These are phyloP conservation scores for Wilhelminamyces savonicus DNA, from an alignment of 805 yeast genomes.

Conservation along the genomic window DNA sequence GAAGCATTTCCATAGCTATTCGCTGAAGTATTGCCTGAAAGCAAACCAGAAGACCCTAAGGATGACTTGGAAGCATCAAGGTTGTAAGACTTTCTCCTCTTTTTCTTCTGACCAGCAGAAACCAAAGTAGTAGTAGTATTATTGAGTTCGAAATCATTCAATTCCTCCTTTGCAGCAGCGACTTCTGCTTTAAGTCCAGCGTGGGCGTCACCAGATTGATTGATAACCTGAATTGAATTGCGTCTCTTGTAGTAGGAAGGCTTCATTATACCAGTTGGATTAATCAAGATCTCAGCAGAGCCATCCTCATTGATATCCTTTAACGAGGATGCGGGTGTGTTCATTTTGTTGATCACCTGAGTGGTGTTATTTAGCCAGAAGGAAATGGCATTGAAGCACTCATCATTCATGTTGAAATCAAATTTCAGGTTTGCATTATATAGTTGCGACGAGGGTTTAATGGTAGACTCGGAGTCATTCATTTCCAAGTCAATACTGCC, in stretches of 20 bases:
- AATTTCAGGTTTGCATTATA: not conserved
- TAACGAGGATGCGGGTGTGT: too few species aligned
- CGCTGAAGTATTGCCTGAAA: not conserved
- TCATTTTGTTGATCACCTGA: slow-evolving; percentile 5
- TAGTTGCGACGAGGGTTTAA: not conserved
- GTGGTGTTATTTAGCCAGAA: slow-evolving; percentile 24
- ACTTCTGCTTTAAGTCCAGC: too few species aligned
- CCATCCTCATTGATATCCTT: slow-evolving; percentile 5
- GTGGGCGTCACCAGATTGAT: too few species aligned
- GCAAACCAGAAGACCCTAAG: not conserved
- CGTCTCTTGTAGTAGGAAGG: slow-evolving; percentile 9
- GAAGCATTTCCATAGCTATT: not conserved
- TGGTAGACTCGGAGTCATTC: not conserved
- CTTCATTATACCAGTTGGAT: slow-evolving; percentile 27
- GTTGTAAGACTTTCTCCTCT: slow-evolving; percentile 15
- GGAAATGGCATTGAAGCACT: slow-evolving; percentile 33
- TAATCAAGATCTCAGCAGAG: slow-evolving; percentile 13
- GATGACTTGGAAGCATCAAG: too few species aligned
- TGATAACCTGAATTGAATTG: slow-evolving; percentile 7
- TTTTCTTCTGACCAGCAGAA: slow-evolving; percentile 7
- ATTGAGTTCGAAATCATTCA: too few species aligned
- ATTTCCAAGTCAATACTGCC: too few species aligned
- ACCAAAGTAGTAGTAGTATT: too few species aligned
- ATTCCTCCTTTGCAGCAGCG: too few species aligned
- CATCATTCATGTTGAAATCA: slow-evolving; percentile 27